Base-by-base conservation (phyloP, 495 filamentous ascomycete species). In the Penicillium steckii region DNA sequence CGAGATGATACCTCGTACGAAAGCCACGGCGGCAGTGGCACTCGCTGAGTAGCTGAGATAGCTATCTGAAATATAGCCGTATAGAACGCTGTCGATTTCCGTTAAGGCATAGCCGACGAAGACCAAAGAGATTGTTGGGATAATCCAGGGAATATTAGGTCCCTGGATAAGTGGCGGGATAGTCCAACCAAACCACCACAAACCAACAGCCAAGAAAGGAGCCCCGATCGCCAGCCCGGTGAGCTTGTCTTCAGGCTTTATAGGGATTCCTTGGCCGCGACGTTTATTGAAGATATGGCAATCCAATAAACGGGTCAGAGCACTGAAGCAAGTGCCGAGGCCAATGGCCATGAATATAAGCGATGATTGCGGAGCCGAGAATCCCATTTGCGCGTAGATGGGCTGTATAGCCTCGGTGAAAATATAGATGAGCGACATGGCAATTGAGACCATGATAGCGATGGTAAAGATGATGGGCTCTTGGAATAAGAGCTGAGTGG, bases 141-240 rank as follows among this genome's bases (percentile, higher is more conserved):
- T 67, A 15, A 73, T 61, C 79, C 79, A 82, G 12, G 62, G 59
- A 8, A 60, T 46, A 22, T 41, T 9, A 0, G 45, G 24, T 0
- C 47, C 45, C 13, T 56, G 46, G 1, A 64, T 50, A 4, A 61
- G 48, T 0, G 78, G 76, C 2, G 80, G 80, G 7, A 80, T 69
- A 2, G 76, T 79, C 71, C 72, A 76, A n/a, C 66, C 74, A 46
- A 81, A 80, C 72, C 72, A 76, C 78, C 77, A 83, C 0, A 76
- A 58, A 2, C 67, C 66, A 24, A 70, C 55, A 12, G 75, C 74
- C 17, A 78, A 49, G 25, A 67, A 57, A 1, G 80, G 80, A 0
- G 74, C 73, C 1, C 73, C 78, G 26, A 80, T 56, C 8, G 53
- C 65, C 13, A 80, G 70, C 3, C 78, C 80, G 2, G 58, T 38